phyloP scores from a whole-genome alignment of 352 stramenopile species.

The Phytophthora tubulina region DNA sequence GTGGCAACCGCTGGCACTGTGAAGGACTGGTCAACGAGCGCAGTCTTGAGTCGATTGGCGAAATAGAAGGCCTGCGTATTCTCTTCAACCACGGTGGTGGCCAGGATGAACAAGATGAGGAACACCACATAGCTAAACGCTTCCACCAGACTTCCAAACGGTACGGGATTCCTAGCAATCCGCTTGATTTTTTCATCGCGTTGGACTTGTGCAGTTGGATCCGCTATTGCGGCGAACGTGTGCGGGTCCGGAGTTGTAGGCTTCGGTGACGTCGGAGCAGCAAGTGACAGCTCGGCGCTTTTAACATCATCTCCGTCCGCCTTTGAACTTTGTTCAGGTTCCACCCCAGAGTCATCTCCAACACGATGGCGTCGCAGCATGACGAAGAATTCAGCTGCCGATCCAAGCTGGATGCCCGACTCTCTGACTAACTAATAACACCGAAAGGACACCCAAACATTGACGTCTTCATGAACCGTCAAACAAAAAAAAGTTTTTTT shows the following conservation, averaged over 20 bases:
- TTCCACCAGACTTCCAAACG: slow-evolving; percentile 67
- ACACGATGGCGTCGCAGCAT: slow-evolving; percentile 55
- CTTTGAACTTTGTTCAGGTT: slow-evolving; percentile 30
- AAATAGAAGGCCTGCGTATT: slow-evolving; percentile 73
- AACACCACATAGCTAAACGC: slow-evolving; percentile 61
- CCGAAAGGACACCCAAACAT: slow-evolving; percentile 23
- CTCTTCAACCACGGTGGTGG: slow-evolving; percentile 57
- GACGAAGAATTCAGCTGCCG: background rate
- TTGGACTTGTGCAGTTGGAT: slow-evolving; percentile 25
- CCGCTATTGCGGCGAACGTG: slow-evolving; percentile 7
- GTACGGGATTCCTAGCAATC: slow-evolving; percentile 45
- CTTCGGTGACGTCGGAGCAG: slow-evolving; percentile 24
- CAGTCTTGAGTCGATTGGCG: slow-evolving; percentile 57
- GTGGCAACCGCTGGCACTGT: slow-evolving; percentile 29
- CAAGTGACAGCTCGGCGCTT: slow-evolving; percentile 43
- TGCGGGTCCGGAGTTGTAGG: slow-evolving; percentile 6
- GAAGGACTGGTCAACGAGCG: slow-evolving; percentile 62
- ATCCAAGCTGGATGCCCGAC: slow-evolving; percentile 10
- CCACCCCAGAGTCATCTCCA: slow-evolving; percentile 25
- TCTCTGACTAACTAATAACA: background rate
- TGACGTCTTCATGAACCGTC: background rate
- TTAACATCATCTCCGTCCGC: slow-evolving; percentile 27
- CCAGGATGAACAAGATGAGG: slow-evolving; percentile 65
- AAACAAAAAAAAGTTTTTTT: too few relatives aligned
- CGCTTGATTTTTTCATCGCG: slow-evolving; percentile 55